Evolutionary conservation across 441 rosid genomes (phyloP).

Genomic region (Adansonia gregorii): DNA sequence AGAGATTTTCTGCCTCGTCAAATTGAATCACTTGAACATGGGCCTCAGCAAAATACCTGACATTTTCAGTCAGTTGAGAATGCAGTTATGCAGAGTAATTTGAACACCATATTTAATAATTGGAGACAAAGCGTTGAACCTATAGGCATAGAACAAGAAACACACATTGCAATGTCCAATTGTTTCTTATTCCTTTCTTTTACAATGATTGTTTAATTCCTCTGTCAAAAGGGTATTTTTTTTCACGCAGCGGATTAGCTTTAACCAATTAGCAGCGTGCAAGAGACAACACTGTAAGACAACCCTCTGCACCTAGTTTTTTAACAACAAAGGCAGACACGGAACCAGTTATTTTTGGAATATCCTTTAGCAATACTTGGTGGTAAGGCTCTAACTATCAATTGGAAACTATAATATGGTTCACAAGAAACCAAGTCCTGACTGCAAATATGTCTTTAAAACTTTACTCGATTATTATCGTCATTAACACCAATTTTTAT

Average conservation of each 20-base stretch:
- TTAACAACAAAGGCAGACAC: constrained; percentile 8
- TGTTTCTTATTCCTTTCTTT: neutral
- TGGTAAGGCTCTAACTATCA: neutral
- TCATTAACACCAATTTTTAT: neutral
- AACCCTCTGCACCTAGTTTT: neutral
- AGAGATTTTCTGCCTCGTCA: constrained; percentile 44
- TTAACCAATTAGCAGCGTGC: neutral
- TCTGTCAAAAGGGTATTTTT: neutral
- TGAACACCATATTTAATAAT: neutral
- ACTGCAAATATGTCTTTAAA: neutral
- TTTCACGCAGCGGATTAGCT: neutral
- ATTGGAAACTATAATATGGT: neutral
- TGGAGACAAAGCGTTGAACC: neutral
- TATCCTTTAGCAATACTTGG: neutral
- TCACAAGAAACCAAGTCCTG: neutral
- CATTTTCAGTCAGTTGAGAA: constrained; percentile 14
- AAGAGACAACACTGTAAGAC: neutral
- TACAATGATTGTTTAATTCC: neutral
- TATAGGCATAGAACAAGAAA: neutral
- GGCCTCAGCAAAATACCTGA: constrained; percentile 51
- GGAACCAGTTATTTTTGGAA: neutral
- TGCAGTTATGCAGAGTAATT: neutral
- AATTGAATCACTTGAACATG: constrained; percentile 49
- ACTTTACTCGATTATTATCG: neutral
- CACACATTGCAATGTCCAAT: neutral